These are phyloP conservation scores for Lactarius sp. DNA, from an alignment of 768 basidiomycete species.

Conservation along the genomic window DNA sequence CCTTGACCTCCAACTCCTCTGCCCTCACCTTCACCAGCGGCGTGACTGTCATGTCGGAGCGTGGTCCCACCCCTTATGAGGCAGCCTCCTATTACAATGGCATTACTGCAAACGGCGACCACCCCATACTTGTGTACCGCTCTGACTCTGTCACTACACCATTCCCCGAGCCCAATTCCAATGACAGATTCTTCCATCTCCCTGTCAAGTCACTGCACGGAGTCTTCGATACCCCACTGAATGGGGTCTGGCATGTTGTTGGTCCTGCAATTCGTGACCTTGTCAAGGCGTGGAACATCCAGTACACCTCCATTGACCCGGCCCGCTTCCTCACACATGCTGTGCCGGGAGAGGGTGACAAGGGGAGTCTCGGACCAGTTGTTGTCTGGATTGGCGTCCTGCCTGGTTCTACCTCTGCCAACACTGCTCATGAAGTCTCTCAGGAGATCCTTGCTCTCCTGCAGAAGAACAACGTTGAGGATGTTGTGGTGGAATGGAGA, in stretches of 20 bases:
- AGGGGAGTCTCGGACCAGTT: too few relatives aligned
- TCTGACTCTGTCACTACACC: background rate
- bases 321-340: constrained; percentile 5
- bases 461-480: too few relatives aligned
- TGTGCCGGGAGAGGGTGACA: too few relatives aligned
- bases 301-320: constrained; percentile 1
- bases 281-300: constrained; percentile 3
- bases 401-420: too few relatives aligned
- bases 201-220: too few relatives aligned
- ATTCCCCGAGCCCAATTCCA: background rate
- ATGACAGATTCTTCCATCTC: background rate
- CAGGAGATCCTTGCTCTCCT: too few relatives aligned
- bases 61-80: background rate
- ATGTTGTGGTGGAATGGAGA: too few relatives aligned
- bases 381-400: too few relatives aligned
- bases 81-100: background rate
- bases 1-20: too few relatives aligned
- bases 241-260: constrained; percentile 13
- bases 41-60: background rate
- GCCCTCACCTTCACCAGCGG: background rate
- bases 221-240: constrained; percentile 5
- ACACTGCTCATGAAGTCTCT: too few relatives aligned
- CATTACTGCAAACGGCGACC: background rate
- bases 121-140: background rate
- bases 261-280: constrained; percentile 4